Evolutionary conservation across 352 stramenopile species (phyloP).

Genomic region (Pythium aquatile): DNA sequence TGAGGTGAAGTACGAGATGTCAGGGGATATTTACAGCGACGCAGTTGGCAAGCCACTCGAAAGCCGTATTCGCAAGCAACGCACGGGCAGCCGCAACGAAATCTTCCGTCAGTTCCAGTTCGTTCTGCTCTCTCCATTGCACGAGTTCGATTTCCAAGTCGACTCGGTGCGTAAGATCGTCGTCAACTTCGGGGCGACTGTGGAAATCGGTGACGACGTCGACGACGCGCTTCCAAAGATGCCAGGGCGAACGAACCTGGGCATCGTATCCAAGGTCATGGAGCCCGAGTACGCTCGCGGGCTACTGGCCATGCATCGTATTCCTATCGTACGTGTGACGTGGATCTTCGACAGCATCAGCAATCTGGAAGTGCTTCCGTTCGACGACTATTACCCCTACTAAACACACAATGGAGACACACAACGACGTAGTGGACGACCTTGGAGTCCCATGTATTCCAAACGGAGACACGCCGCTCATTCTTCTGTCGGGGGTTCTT

Average conservation of each 20-base stretch:
- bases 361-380: slow-evolving; percentile 76
- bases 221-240: slow-evolving; percentile 11
- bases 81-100: slow-evolving; percentile 59
- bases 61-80: slow-evolving; percentile 42
- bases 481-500: background rate
- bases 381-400: slow-evolving; percentile 87
- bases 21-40: slow-evolving; percentile 79
- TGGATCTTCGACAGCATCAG: slow-evolving; percentile 90
- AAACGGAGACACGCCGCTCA: background rate
- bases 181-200: slow-evolving; percentile 63
- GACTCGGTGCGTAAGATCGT: slow-evolving; percentile 57
- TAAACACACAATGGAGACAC: slow-evolving; percentile 19
- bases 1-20: slow-evolving; percentile 73
- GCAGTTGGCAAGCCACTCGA: slow-evolving; percentile 67
- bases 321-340: slow-evolving; percentile 83
- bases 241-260: slow-evolving; percentile 32
- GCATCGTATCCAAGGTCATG: slow-evolving; percentile 75
- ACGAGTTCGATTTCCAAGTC: slow-evolving; percentile 77
- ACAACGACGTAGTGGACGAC: background rate
- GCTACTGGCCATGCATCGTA: slow-evolving; percentile 65
- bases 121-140: slow-evolving; percentile 61
- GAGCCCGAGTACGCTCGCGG: slow-evolving; percentile 46
- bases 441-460: background rate
- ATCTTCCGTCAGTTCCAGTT: slow-evolving; percentile 81
- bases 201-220: slow-evolving; percentile 29